Evolutionary conservation across 441 rosid genomes (phyloP).

Genomic region (Adansonia madagascariensis): DNA sequence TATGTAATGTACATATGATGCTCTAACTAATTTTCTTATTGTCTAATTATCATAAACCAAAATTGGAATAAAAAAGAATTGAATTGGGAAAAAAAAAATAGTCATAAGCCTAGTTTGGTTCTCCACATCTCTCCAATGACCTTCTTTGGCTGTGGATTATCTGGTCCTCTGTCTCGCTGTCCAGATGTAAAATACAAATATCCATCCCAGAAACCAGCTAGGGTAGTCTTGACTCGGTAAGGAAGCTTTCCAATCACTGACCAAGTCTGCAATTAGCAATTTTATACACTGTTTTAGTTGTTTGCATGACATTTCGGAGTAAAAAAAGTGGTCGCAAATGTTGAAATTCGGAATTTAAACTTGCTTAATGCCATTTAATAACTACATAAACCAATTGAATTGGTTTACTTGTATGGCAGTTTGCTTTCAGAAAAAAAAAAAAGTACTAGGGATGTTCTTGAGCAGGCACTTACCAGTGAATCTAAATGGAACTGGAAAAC

Average conservation of each 20-base stretch:
- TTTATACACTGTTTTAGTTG: not conserved
- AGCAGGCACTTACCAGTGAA: conserved; percentile 47
- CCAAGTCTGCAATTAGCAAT: conserved; percentile 64
- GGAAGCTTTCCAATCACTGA: conserved; percentile 85
- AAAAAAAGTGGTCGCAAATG: not conserved
- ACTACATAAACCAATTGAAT: too few relatives aligned
- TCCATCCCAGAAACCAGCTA: conserved; percentile 77
- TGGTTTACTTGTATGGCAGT: not conserved
- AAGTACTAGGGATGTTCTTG: not conserved
- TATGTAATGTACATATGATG: not conserved
- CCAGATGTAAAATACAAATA: conserved; percentile 88
- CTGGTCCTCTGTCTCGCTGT: conserved; percentile 86
- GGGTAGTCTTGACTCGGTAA: conserved; percentile 73
- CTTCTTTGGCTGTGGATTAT: conserved; percentile 77
- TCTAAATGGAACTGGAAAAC: conserved; percentile 68
- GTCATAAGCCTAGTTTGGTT: conserved; percentile 63
- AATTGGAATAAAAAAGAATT: not conserved
- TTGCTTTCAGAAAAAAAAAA: not conserved
- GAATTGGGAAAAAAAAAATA: not conserved
- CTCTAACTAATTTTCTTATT: not conserved
- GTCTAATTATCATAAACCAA: not conserved
- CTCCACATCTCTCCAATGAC: conserved; percentile 86
- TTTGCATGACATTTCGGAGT: conserved; percentile 8
- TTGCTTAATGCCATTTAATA: too few relatives aligned
- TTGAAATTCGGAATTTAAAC: not conserved